Base-by-base conservation (phyloP, 2,329 filamentous ascomycete genomes). In the Corynespora cassiicola region DNA sequence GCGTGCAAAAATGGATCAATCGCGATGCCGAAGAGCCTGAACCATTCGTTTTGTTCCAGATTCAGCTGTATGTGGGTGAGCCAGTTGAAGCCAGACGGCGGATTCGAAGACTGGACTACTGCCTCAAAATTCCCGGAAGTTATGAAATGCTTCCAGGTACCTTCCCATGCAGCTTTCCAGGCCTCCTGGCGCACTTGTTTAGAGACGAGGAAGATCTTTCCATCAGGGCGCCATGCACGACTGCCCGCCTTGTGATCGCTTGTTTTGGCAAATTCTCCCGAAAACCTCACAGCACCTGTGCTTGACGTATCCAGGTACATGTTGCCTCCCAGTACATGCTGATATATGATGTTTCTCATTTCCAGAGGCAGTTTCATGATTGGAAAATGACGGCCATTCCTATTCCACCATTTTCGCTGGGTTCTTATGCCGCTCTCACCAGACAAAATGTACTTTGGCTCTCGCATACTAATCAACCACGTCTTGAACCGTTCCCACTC, bases 121-220 rank as follows among this genome's bases (percentile, higher is more conserved):
- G 26, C 8, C n/a, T 7, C 10, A 10, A 30, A 12, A 18, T 3
- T 16, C 2, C 15, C 7, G 2, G 17, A 9, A 17, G 16, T 10
- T 7, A 24, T 4, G 29, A 43, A 38, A 14, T 31, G 11, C 27
- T 43, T 43, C 14, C 14, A 6, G 3, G 39, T 18, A 10, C 17
- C 22, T 4, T 11, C 27, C 39, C 34, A 43, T 9, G 17, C 39
- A 6, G 29, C 24, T 10, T 21, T 10, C 24, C 23, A 10, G 10
- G 38, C 48, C 14, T 54, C 45, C 7, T 5, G 8, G 4, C 25
- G 17, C 0, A 54, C 25, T 17, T 43, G 31, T 24, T 47, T 46
- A 34, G 23, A 43, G 12, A 44, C 27, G 5, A 30, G 25, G 29
- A 54, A 31, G 16, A 54, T 52, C 7, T 14, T 26, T 26, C 47